These are phyloP conservation scores for Rhizopus microsporus DNA, from an alignment of 371 early-diverging fungal genomes.

Conservation along the genomic window DNA sequence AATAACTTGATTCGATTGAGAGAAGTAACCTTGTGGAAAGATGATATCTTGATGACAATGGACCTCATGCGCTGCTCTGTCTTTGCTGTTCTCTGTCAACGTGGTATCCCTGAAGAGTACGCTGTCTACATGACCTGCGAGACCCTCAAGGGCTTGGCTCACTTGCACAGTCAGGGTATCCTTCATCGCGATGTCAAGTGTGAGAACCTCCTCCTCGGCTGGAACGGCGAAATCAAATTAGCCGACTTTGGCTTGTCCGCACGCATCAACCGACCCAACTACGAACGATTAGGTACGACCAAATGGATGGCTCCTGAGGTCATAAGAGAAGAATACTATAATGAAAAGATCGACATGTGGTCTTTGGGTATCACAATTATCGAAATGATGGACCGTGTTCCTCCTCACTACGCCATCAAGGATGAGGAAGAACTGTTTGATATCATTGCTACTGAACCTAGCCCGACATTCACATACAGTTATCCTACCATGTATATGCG, in stretches of 20 bases:
- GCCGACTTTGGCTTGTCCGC: constrained; percentile 57
- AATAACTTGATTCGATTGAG: constrained; percentile 42
- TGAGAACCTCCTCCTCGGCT: constrained; percentile 51
- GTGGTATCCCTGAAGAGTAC: constrained; percentile 47
- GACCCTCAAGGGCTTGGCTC: constrained; percentile 40
- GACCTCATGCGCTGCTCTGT: constrained; percentile 51
- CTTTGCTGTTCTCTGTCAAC: constrained; percentile 47
- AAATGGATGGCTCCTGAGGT: constrained; percentile 69
- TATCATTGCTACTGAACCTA: constrained; percentile 44
- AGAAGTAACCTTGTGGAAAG: constrained; percentile 43
- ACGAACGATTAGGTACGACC: constrained; percentile 48
- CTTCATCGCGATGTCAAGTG: constrained; percentile 57
- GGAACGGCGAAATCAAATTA: constrained; percentile 52
- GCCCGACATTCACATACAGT: constrained; percentile 49
- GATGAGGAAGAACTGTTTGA: constrained; percentile 47
- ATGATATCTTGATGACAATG: constrained; percentile 51
- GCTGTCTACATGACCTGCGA: constrained; percentile 42
- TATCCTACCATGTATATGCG: constrained; percentile 53
- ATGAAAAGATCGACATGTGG: constrained; percentile 57
- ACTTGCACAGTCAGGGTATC: constrained; percentile 46
- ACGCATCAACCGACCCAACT: constrained; percentile 37
- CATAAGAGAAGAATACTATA: constrained; percentile 48
- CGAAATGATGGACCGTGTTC: constrained; percentile 58
- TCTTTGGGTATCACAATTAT: constrained; percentile 54
- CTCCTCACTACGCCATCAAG: constrained; percentile 45